A percentile compares a stretch with the other conserved stretches of the same genome.
These are phyloP conservation scores for Atalantia buxifolia DNA, from an alignment of 345 rosid genomes.

Conservation along the genomic window DNA sequence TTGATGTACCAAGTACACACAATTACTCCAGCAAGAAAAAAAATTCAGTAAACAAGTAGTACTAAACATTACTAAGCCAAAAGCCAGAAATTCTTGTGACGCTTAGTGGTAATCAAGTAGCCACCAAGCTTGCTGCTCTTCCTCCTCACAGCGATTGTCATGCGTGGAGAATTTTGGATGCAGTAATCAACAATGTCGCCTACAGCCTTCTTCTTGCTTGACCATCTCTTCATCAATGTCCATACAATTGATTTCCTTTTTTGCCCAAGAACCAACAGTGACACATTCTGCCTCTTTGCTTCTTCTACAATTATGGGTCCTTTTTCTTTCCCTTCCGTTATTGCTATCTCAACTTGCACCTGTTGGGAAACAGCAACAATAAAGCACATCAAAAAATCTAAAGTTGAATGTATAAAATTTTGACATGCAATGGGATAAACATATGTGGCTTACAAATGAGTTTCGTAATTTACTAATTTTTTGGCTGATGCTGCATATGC, in stretches of 20 bases:
- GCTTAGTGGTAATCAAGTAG: conserved; percentile 86
- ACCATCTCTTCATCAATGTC: conserved; percentile 58
- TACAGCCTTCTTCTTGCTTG: conserved; percentile 25
- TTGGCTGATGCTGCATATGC: not conserved
- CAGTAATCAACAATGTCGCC: conserved; percentile 58
- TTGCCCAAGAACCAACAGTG: conserved; percentile 73
- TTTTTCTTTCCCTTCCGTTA: conserved; percentile 62
- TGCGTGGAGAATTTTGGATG: conserved; percentile 75
- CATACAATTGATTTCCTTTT: conserved; percentile 55
- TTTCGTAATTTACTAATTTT: not conserved
- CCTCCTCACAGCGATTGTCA: conserved; percentile 80
- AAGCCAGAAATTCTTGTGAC: conserved; percentile 93
- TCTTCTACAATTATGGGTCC: conserved; percentile 74
- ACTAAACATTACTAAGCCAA: conserved; percentile 45
- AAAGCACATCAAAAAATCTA: not conserved
- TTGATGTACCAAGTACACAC: not conserved
- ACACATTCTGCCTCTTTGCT: conserved; percentile 57
- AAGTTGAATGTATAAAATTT: not conserved
- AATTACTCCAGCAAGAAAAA: not conserved
- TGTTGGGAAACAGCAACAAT: conserved; percentile 7
- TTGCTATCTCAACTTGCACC: conserved; percentile 60
- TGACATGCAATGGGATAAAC: no score
- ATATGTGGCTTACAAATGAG: not conserved
- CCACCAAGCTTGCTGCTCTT: conserved; percentile 78
- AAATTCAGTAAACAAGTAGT: not conserved